Conservation (phyloP, 1,284 basidiomycete genomes). For the Macrocybe sp. region DNA sequence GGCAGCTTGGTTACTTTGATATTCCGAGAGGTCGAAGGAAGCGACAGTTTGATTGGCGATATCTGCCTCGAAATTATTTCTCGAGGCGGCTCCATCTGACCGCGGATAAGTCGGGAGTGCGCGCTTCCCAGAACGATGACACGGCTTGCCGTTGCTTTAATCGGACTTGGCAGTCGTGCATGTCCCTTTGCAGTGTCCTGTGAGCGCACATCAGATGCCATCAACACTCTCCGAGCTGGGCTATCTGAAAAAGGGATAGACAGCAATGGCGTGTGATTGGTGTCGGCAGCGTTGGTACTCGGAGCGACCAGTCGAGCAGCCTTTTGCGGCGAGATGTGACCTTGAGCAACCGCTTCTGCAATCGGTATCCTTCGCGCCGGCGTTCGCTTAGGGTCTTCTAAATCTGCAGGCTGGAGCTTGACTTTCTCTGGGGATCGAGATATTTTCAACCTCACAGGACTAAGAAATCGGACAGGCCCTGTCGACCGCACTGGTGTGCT, state of each 20-base stretch:
- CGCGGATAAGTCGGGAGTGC: too few relatives aligned
- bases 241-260: constrained; percentile 36
- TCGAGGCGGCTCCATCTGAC: too few relatives aligned
- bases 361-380: constrained; percentile 61
- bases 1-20: too few relatives aligned
- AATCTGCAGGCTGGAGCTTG: constrained; percentile 24
- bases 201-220: constrained; percentile 27
- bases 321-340: constrained; percentile 45
- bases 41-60: too few relatives aligned
- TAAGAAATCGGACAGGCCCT: constrained; percentile 26
- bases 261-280: constrained; percentile 19
- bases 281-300: constrained; percentile 4
- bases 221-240: constrained; percentile 51
- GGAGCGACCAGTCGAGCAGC: constrained; percentile 17
- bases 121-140: too few relatives aligned
- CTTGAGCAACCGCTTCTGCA: constrained; percentile 41
- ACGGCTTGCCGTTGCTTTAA: too few relatives aligned
- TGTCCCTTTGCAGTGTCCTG: not conserved
- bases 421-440: constrained; percentile 29
- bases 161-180: too few relatives aligned
- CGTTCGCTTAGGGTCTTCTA: constrained; percentile 39
- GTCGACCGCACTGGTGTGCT: constrained; percentile 20
- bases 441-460: constrained; percentile 15
- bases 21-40: too few relatives aligned
- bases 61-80: too few relatives aligned